Base-by-base conservation (phyloP, 306 rosid species). In the Quercus glauca region DNA sequence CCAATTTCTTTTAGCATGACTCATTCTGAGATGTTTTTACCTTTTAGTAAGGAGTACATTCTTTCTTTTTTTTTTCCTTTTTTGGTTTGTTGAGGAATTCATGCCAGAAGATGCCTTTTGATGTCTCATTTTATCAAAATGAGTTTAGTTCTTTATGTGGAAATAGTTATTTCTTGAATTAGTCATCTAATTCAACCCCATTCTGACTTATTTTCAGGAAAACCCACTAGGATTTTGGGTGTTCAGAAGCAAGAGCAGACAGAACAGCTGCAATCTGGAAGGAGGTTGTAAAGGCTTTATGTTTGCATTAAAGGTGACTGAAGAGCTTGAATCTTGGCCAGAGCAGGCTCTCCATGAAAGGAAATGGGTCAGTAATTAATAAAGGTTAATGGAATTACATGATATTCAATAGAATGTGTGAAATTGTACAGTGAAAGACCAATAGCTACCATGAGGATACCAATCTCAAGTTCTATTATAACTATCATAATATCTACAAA, bases 221-320 rank as follows among this genome's bases (percentile, higher is more conserved):
- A 79, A 23, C n/a, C 86, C 83, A 59, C 73, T 83, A 21, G 86
- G 86, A 70, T 35, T 12, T 31, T 83, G 86, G 86, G 76, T 58
- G 58, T 83, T 69, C 21, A 74, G 83, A 83, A 83, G 86, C 86
- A 83, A 83, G 82, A 83, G 80, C 77, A 83, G 37, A 9, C 79
- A 78, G 80, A 74, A 61, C 4, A 78, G 51, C 55, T 53, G 73
- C 55, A 70, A 61, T 68, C 51, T 17, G 58, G 73, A 69, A 49
- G 86, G 86, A 49, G 79, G 83, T 45, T 83, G 86, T 55, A 83
- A 56, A 83, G 86, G 86, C 17, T 83, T 68, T 69, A 83, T 83
- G 86, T 83, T 74, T 79, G 74, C 83, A 17, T 58, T 83, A 56
- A 26, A 45, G 59, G 86, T 79, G 21, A 83, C 86, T 51, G 83